These are phyloP conservation scores for Prunus campanulata DNA, from an alignment of 306 rosid species.

Conservation along the genomic window DNA sequence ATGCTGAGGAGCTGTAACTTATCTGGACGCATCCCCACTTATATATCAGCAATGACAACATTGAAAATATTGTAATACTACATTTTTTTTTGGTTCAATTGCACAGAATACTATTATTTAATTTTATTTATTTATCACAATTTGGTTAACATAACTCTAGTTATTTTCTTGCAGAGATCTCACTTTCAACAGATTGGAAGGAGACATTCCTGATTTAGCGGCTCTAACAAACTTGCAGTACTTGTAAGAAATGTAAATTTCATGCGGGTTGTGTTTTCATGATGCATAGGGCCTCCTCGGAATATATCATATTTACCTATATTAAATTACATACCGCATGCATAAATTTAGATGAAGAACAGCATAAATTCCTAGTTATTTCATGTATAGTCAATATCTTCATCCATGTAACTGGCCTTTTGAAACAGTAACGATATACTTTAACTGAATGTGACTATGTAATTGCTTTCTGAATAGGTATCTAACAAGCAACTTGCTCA, in stretches of 20 bases:
- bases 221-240: neutral
- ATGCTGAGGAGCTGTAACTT: conserved; percentile 28
- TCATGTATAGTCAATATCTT: neutral
- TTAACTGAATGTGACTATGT: neutral
- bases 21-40: conserved; percentile 9
- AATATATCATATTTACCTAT: neutral
- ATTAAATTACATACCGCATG: neutral
- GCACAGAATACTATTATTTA: no score
- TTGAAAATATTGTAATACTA: conserved; percentile 2
- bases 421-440: neutral
- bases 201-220: conserved; percentile 1
- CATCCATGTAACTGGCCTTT: neutral
- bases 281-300: neutral
- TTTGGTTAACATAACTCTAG: neutral
- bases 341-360: neutral
- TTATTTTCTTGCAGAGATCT: conserved; percentile 21
- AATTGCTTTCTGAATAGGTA: conserved; percentile 10
- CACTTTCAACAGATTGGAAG: conserved; percentile 26
- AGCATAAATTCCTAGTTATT: neutral
- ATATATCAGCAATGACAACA: neutral
- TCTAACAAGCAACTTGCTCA: conserved; percentile 30
- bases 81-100: neutral
- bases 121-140: neutral
- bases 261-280: neutral
- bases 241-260: conserved; percentile 18